Base-by-base conservation (phyloP, 257 asterid genomes). In the Plantago elongata region DNA sequence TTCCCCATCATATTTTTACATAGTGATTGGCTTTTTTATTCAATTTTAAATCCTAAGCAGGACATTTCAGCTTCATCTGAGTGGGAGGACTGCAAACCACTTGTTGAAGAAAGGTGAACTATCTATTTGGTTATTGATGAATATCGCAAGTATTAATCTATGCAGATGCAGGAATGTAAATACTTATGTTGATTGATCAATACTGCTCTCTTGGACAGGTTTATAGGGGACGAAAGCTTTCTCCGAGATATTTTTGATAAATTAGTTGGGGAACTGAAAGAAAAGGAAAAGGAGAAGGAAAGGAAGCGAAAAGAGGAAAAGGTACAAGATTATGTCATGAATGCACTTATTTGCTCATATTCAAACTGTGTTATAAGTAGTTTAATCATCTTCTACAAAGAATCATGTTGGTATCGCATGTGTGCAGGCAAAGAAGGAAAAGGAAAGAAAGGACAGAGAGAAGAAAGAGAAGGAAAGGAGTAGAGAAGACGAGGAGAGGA, bases 271-370 rank as follows among this genome's bases (percentile, higher is more conserved):
- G 91, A 84, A 22, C 83, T 78, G 9, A 89, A 84, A 77, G 97
- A 73, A 52, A 87, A 77, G 81, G 81, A 81, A 37, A 92, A 81
- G 73, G 95, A 86, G 66, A 92, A 83, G 78, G 97, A 92, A 61
- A 72, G 90, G 27, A 86, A 69, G 79, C 87, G 91, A n/a, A 84
- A 81, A 80, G 97, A 89, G 57, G 96, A 83, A 46, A 93, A 84
- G 88, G 96, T 85, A 71, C 44, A 63, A 68, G 50, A 60, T 14
- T 51, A 42, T 57, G 44, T 67, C 5, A 51, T 68, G n/a, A 9
- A 15, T 51, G 42, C 54, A 63, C 38, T 38, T 17, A 17, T 34
- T 9, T 49, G 43, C 3, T 49, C 63, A 5, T 34, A 13, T 9
- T 5, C 49, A 15, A 15, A 13, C 5, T 49, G 54, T 9, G 7